Conservation (phyloP, 768 basidiomycete species). For the Tylopilus felleus region DNA sequence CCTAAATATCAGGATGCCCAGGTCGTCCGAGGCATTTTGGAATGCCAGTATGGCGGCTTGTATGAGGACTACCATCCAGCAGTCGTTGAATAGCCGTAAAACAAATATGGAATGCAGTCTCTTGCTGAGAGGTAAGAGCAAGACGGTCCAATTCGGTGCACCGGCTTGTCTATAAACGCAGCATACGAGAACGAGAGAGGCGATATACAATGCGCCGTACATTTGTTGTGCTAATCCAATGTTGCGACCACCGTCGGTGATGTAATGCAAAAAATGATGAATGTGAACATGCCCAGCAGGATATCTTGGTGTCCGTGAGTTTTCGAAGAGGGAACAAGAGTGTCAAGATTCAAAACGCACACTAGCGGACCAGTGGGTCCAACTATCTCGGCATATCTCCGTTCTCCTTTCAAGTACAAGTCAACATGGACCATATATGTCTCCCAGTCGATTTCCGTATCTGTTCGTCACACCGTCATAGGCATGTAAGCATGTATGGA, state of each 20-base stretch:
- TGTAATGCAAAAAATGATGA: conserved; percentile 62
- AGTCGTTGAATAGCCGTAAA: conserved; percentile 92
- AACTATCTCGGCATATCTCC: conserved; percentile 74
- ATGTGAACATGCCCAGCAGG: conserved; percentile 91
- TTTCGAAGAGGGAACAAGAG: not conserved
- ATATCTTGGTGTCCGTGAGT: conserved; percentile 54
- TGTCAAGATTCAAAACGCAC: conserved; percentile 43
- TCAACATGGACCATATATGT: conserved; percentile 92
- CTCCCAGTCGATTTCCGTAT: conserved; percentile 98
- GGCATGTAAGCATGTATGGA: conserved; percentile 5
- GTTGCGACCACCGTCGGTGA: conserved; percentile 61
- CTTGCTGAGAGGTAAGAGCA: conserved; percentile 84
- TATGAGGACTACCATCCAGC: conserved; percentile 71
- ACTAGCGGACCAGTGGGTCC: conserved; percentile 94
- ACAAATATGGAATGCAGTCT: conserved; percentile 91
- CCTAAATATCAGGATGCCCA: conserved; percentile 74
- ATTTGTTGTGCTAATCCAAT: conserved; percentile 70
- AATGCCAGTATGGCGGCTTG: conserved; percentile 68
- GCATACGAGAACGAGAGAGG: conserved; percentile 60
- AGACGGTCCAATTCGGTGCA: conserved; percentile 67
- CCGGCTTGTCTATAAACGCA: conserved; percentile 63
- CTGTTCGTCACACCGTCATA: conserved; percentile 42
- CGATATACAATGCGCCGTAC: conserved; percentile 72
- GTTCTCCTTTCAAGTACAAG: conserved; percentile 74
- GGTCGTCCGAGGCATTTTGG: conserved; percentile 53